Percentiles rank a stretch among this genome's conserved stretches.
Conservation (phyloP, 306 rosid genomes). For the Rosa lucieae region DNA sequence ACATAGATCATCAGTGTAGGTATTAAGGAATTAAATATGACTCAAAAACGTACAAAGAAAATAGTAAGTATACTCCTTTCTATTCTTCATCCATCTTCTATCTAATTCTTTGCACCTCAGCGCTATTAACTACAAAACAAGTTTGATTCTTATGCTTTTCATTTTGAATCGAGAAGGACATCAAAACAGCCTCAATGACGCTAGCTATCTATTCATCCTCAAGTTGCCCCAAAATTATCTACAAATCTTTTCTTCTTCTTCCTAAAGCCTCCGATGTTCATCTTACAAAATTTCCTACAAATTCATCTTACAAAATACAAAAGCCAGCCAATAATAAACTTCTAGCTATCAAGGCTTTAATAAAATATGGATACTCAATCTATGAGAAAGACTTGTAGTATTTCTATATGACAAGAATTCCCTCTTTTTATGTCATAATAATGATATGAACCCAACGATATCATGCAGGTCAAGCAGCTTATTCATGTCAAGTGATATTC, state of each 20-base stretch:
- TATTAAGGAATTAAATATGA: background rate
- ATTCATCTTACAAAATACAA: background rate
- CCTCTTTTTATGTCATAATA: background rate
- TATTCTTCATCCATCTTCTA: background rate
- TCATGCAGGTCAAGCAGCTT: constrained; percentile 11
- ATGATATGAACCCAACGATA: background rate
- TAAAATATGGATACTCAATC: too few species aligned
- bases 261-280: background rate
- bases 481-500: background rate
- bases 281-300: background rate
- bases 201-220: background rate
- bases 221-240: background rate
- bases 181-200: background rate
- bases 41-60: background rate
- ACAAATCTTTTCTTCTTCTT: background rate
- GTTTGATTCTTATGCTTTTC: background rate
- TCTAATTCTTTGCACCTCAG: background rate
- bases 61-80: background rate
- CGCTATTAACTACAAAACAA: background rate
- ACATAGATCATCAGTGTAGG: constrained; percentile 3
- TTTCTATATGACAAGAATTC: background rate
- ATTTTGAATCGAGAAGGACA: background rate
- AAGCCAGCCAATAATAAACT: background rate
- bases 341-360: background rate
- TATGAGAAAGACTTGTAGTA: background rate